These are phyloP conservation scores for Aspergillus bombycis DNA, from an alignment of 2,329 filamentous ascomycete species.

Conservation along the genomic window DNA sequence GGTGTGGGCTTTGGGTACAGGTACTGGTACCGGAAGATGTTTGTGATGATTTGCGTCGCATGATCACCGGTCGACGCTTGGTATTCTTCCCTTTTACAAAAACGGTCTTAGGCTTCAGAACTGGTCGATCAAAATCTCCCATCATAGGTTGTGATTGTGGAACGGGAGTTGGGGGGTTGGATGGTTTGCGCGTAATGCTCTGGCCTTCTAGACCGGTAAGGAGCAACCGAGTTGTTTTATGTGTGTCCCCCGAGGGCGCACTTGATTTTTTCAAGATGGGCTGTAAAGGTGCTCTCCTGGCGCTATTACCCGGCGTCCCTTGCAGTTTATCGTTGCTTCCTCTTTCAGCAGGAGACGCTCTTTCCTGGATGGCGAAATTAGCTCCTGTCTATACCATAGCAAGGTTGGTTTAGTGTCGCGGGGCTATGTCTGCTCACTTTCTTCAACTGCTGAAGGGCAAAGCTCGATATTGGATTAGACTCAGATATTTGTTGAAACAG, in stretches of 20 bases:
- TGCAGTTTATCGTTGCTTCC: background rate
- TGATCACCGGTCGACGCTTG: slow-evolving; percentile 36
- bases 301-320: slow-evolving; percentile 2
- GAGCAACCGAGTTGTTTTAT: slow-evolving; percentile 37
- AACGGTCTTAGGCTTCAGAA: slow-evolving; percentile 30
- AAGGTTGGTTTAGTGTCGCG: too few species aligned
- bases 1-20: slow-evolving; percentile 17
- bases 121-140: slow-evolving; percentile 18
- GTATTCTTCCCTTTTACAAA: slow-evolving; percentile 32
- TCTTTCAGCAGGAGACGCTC: background rate
- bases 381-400: background rate
- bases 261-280: slow-evolving; percentile 46
- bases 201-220: slow-evolving; percentile 29
- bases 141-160: slow-evolving; percentile 13
- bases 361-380: slow-evolving; percentile 2
- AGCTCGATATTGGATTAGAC: slow-evolving; percentile 26
- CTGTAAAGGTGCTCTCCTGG: slow-evolving; percentile 25
- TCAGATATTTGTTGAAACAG: slow-evolving; percentile 51
- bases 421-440: slow-evolving; percentile 12
- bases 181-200: slow-evolving; percentile 31
- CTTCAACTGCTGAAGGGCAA: slow-evolving; percentile 17
- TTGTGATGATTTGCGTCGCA: slow-evolving; percentile 42
- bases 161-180: slow-evolving; percentile 27
- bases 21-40: slow-evolving; percentile 24
- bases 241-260: slow-evolving; percentile 26